Base-by-base conservation (phyloP, 148 eudicot genomes). In the Nyssa sinensis region DNA sequence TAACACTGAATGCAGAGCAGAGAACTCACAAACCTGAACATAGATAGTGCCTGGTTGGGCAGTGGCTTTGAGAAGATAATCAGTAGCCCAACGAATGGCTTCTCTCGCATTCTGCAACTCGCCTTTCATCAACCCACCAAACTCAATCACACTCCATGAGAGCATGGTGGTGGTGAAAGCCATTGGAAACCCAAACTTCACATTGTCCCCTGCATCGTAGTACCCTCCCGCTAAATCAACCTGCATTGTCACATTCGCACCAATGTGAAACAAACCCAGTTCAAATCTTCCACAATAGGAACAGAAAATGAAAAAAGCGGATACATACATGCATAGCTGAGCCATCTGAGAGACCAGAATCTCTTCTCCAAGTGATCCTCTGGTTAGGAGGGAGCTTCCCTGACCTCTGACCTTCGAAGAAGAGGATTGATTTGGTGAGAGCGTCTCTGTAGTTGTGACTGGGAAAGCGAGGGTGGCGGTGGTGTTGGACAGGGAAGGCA, bases 191-290 rank as follows among this genome's bases (percentile, higher is more conserved):
- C 99, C 99, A 71, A 96, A 96, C 84, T 96, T 96, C 11, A 96
- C 94, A 82, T 96, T 96, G 82, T 96, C 99, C 61, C 99, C 99
- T 69, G 99, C 99, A 72, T 96, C 99, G 35, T 96, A 96, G 65
- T 96, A 96, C 44, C 99, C 99, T 63, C 99, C 99, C 41, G 87
- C 99, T 79, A 96, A 89, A 87, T 96, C 98, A 53, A 96, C 98
- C 99, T 96, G 87, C 90, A 91, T 86, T 89, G 53, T 49, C 71
- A 69, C 7, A 55, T 4, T 51, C 33, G 67, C 60, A 58, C 34
- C 70, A 66, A 74, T 71, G 58, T 77, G 7, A 74, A 30, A 57
- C 72, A 82, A 58, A 80, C 75, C 70, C 68, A 61, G 29, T 21
- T 49, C 37, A 41, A 76, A 62, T 16, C 2, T 65, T 27, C 10